Evolutionary conservation across 2,329 filamentous ascomycete genomes (phyloP).

Genomic region (Cordyceps farinosa): DNA sequence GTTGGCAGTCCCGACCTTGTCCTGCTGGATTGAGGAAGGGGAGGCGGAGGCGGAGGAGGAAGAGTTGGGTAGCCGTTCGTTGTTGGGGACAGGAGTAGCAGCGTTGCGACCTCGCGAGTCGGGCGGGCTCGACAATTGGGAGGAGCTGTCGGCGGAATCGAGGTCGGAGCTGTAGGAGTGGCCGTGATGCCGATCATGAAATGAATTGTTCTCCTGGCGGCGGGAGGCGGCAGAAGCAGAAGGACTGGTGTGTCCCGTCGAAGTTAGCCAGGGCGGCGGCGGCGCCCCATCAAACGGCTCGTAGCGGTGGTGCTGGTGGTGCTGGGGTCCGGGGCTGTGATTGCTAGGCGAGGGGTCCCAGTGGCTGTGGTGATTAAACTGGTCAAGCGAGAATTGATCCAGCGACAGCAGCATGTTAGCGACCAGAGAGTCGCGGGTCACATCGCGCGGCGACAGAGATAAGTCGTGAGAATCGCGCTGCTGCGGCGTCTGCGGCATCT

Average conservation of each 20-base stretch:
- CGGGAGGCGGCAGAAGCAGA: neutral
- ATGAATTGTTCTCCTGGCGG: neutral
- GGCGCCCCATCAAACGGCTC: constrained; percentile 8
- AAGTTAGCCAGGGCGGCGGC: constrained; percentile 20
- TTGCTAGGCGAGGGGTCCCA: constrained; percentile 6
- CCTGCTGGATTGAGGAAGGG: neutral
- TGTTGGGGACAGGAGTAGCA: constrained; percentile 43
- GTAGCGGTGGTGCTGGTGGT: constrained; percentile 24
- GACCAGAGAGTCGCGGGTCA: constrained; percentile 85
- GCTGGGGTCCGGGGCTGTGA: constrained; percentile 21
- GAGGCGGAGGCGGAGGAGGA: neutral
- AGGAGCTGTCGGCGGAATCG: constrained; percentile 52
- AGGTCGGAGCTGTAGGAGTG: constrained; percentile 62
- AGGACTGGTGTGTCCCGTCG: neutral
- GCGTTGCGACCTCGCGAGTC: constrained; percentile 48
- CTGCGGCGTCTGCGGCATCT: constrained; percentile 6
- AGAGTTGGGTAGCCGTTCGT: constrained; percentile 47
- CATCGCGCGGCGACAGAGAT: constrained; percentile 70
- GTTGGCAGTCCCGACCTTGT: neutral
- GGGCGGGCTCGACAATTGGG: constrained; percentile 48
- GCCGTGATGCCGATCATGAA: constrained; percentile 21
- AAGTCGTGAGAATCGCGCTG: constrained; percentile 75
- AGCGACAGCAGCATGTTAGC: constrained; percentile 94
- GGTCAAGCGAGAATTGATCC: constrained; percentile 68
- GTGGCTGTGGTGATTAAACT: constrained; percentile 23